Evolutionary conservation across 768 basidiomycete genomes (phyloP), one percentile per base, ranked within the genome.

Genomic region (Daedaleopsis nitida): DNA sequence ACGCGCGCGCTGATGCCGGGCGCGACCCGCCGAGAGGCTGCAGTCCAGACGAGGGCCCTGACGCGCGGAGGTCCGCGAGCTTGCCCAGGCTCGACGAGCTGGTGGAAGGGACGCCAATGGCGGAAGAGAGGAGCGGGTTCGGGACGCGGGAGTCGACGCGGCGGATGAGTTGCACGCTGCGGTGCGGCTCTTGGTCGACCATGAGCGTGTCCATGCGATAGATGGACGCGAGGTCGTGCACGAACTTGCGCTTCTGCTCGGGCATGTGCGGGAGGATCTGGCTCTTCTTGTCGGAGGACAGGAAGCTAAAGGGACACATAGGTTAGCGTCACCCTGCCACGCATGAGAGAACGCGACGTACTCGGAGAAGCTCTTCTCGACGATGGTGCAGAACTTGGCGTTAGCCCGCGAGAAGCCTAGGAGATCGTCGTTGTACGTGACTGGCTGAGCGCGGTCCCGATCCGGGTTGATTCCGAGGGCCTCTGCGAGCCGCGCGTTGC

Each of bases 151-250:
- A 89, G 71, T 97, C 95, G 50, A 95, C 74, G 14, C 93, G 83
- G 37, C 92, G 82, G 52, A 92, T 77, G 51, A 97, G 83, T 70
- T 93, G 89, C 1, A 96, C 89, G 65, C 92, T 89, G 51, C 92
- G 80, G 69, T 91, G 83, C 0, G 96, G 96, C 67, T 97, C 96
- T 67, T 91, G 90, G 71, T 98, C 96, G 19, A 99, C 85, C 78
- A 94, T 86, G 66, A 91, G 85, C 0, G 89, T 86, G 62, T 92
- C 89, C 71, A 98, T 85, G 19, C 92, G 81, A 70, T 96, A 98
- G 5, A 88, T 76, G 8, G 82, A 77, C 1, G 93, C 91, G 21
- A 97, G 81, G 64, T 87, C 84, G 56, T 86, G 83, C 5, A 95
- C 92, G 71, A 97, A 96, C 67, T 91, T 88, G 51, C 95, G 83